These are phyloP conservation scores for Chalciporus chontae DNA, from an alignment of 768 basidiomycete genomes.

Conservation along the genomic window DNA sequence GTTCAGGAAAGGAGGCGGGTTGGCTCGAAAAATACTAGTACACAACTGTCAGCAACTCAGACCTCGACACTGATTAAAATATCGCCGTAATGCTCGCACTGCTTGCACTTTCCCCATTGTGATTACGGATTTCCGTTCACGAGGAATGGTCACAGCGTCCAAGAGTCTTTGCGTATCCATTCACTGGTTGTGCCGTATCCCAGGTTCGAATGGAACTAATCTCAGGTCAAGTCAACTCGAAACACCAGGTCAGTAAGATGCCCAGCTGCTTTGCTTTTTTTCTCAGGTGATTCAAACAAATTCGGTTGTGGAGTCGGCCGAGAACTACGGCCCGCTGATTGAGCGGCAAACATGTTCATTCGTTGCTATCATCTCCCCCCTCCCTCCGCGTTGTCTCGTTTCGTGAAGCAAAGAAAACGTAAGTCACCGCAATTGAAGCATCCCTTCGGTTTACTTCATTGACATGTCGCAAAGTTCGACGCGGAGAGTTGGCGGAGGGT, in stretches of 20 bases:
- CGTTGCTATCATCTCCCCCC: slow-evolving; percentile 10
- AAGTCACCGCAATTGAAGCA: slow-evolving; percentile 16
- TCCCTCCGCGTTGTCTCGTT: slow-evolving; percentile 17
- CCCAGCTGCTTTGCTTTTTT: not conserved
- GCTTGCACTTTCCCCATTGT: not conserved
- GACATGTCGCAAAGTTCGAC: slow-evolving; percentile 1
- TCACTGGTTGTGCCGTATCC: not conserved
- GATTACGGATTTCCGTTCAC: slow-evolving; percentile 1
- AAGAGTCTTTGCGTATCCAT: not conserved
- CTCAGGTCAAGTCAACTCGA: too few relatives aligned
- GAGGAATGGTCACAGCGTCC: not conserved
- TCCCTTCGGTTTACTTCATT: slow-evolving; percentile 14
- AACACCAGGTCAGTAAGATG: too few relatives aligned
- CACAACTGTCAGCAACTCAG: not conserved
- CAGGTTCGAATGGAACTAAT: not conserved
- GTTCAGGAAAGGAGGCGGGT: not conserved
- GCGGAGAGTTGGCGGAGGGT: not conserved
- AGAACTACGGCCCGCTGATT: slow-evolving; percentile 24
- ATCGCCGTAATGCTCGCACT: not conserved
- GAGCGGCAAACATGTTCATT: slow-evolving; percentile 19
- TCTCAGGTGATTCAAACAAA: not conserved
- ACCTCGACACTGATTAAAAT: too few relatives aligned
- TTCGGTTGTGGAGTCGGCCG: slow-evolving; percentile 15
- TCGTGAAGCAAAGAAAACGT: slow-evolving; percentile 21
- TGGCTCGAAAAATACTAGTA: slow-evolving; percentile 7